Conservation (phyloP, 257 asterid genomes). For the Ajuga chamaepitys region DNA sequence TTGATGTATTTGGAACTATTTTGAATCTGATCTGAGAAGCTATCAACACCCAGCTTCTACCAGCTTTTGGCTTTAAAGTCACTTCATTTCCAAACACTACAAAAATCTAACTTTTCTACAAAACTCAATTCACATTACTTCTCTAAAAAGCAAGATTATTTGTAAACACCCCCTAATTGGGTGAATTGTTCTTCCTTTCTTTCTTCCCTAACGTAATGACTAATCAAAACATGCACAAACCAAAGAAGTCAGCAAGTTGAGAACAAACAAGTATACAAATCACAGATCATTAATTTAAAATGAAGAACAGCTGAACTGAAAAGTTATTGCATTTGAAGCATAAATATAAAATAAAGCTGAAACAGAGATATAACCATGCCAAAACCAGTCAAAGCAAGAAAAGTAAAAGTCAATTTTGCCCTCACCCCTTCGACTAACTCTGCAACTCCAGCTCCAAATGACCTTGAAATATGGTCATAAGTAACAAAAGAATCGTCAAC, state of each 20-base stretch:
- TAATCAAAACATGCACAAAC: neutral
- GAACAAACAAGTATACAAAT: neutral
- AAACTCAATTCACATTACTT: too few species aligned
- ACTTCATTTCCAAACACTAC: too few species aligned
- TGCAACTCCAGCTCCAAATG: slow-evolving; percentile 71
- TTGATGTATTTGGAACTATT: too few species aligned
- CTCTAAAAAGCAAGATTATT: too few species aligned
- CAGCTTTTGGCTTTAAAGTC: too few species aligned
- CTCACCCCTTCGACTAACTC: slow-evolving; percentile 95
- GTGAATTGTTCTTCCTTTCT: too few species aligned
- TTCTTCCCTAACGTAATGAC: too few species aligned
- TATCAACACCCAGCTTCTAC: too few species aligned
- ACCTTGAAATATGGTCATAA: slow-evolving; percentile 43
- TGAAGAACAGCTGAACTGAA: neutral
- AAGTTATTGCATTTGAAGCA: neutral
- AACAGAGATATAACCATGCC: neutral
- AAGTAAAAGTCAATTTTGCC: neutral
- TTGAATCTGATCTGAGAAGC: too few species aligned
- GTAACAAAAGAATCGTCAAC: slow-evolving; percentile 76
- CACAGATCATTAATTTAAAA: neutral
- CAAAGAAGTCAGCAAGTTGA: neutral
- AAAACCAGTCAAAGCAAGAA: neutral
- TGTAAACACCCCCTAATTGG: too few species aligned
- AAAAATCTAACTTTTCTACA: too few species aligned
- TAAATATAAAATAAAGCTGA: neutral